Conservation (phyloP, 2,329 filamentous ascomycete species). For the Ophiostoma perfectum region DNA sequence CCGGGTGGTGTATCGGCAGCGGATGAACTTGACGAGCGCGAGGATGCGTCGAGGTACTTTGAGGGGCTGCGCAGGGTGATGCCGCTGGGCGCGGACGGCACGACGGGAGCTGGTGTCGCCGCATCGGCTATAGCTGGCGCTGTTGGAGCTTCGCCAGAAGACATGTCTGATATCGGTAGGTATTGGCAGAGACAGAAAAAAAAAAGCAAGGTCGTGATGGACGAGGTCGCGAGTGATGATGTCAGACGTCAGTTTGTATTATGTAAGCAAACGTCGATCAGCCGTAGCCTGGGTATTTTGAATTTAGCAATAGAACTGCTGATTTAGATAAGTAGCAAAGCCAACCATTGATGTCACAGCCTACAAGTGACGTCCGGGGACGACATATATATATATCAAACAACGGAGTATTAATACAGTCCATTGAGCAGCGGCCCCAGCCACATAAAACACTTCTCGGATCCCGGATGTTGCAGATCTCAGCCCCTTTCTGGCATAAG, state of each 20-base stretch:
- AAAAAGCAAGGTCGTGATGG: background rate
- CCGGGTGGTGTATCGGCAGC: slow-evolving; percentile 42
- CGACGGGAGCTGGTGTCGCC: background rate
- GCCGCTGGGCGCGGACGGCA: slow-evolving; percentile 1
- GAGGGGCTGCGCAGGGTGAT: slow-evolving; percentile 44
- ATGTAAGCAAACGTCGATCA: background rate
- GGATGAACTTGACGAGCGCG: slow-evolving; percentile 31
- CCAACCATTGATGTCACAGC: background rate
- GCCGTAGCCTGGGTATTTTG: too few relatives aligned
- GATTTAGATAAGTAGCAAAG: background rate
- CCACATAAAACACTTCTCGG: slow-evolving; percentile 29
- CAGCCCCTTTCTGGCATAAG: slow-evolving; percentile 6
- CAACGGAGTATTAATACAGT: background rate
- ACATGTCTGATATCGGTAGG: background rate
- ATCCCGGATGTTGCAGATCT: slow-evolving; percentile 20
- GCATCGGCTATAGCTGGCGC: background rate
- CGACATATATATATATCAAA: background rate
- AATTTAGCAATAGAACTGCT: too few relatives aligned
- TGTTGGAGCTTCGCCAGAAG: background rate
- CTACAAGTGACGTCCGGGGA: background rate
- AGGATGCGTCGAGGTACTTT: slow-evolving; percentile 38
- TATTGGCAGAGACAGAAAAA: background rate
- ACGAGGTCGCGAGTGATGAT: background rate
- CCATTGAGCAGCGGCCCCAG: background rate
- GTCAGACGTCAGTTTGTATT: background rate